These are phyloP conservation scores for Vigna hirtella DNA, from an alignment of 306 rosid genomes.

Conservation along the genomic window DNA sequence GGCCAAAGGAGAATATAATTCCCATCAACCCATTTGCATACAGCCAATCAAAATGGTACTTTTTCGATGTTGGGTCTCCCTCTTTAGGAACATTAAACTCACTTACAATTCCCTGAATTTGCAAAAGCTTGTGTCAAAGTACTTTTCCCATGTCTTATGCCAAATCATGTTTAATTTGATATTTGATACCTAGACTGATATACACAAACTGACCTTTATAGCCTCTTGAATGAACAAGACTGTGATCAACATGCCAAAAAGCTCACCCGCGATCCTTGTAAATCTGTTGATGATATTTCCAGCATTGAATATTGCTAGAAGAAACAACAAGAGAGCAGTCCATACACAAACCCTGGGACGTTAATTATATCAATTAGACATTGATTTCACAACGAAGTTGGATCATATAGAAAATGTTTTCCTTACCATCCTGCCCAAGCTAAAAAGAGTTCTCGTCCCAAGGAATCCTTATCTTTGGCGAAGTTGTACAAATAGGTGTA, in stretches of 20 bases:
- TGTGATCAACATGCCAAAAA: constrained; percentile 85
- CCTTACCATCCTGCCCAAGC: constrained; percentile 94
- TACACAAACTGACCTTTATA: constrained; percentile 64
- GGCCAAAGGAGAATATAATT: constrained; percentile 73
- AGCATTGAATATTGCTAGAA: constrained; percentile 82
- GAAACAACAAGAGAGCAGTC: constrained; percentile 78
- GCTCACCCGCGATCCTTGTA: constrained; percentile 88
- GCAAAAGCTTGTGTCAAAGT: constrained; percentile 27
- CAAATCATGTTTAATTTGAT: constrained; percentile 24
- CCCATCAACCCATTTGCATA: constrained; percentile 83
- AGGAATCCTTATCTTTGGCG: constrained; percentile 59
- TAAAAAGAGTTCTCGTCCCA: constrained; percentile 71
- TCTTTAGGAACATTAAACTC: constrained; percentile 73
- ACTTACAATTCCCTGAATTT: constrained; percentile 67
- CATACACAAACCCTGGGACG: constrained; percentile 85
- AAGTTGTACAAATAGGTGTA: constrained; percentile 82
- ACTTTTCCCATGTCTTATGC: constrained; percentile 1
- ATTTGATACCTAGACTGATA: background rate
- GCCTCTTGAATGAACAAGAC: constrained; percentile 91
- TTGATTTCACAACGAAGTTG: constrained; percentile 6
- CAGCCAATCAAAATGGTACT: constrained; percentile 64
- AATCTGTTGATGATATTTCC: constrained; percentile 72
- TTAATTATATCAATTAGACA: constrained; percentile 34
- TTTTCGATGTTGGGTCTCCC: constrained; percentile 52
- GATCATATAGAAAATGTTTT: background rate